phyloP scores from a whole-genome alignment of 108 stramenopile genomes.

The Nitzschia sp. region DNA sequence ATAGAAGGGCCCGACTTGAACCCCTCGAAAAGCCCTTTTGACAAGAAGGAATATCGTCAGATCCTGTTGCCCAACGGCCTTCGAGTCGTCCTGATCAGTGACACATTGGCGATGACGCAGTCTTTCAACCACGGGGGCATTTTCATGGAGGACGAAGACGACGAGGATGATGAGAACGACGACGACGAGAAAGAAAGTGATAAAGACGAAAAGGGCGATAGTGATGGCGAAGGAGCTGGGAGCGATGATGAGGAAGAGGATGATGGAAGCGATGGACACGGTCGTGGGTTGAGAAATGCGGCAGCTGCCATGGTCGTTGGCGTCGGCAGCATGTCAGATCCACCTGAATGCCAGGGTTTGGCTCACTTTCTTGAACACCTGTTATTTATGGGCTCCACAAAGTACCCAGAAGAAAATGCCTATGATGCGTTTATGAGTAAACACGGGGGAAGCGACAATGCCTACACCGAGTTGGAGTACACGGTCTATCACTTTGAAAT shows the following conservation, averaged over 20 bases:
- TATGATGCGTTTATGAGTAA: slow-evolving; percentile 85
- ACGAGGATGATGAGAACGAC: slow-evolving; percentile 41
- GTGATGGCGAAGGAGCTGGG: neutral
- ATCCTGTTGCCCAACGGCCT: slow-evolving; percentile 84
- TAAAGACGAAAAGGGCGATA: slow-evolving; percentile 27
- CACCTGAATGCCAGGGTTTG: slow-evolving; percentile 84
- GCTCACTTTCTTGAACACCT: slow-evolving; percentile 96
- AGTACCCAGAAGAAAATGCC: slow-evolving; percentile 89
- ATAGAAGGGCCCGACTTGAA: slow-evolving; percentile 38
- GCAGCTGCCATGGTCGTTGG: slow-evolving; percentile 95
- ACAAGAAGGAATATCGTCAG: slow-evolving; percentile 84
- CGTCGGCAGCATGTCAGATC: slow-evolving; percentile 92
- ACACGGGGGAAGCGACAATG: slow-evolving; percentile 94
- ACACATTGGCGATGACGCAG: slow-evolving; percentile 81
- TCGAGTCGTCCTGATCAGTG: slow-evolving; percentile 72
- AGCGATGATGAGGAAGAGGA: slow-evolving; percentile 49
- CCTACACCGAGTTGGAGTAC: slow-evolving; percentile 92
- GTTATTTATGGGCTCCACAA: slow-evolving; percentile 94
- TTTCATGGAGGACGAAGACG: slow-evolving; percentile 27
- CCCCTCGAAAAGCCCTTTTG: slow-evolving; percentile 40
- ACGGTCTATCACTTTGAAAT: slow-evolving; percentile 95
- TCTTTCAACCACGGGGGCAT: slow-evolving; percentile 25
- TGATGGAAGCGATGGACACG: slow-evolving; percentile 37
- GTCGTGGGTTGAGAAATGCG: slow-evolving; percentile 66
- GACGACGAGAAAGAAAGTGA: slow-evolving; percentile 47